These are phyloP conservation scores for Thecaphora frezii DNA, from an alignment of 1,284 basidiomycete genomes.

Conservation along the genomic window DNA sequence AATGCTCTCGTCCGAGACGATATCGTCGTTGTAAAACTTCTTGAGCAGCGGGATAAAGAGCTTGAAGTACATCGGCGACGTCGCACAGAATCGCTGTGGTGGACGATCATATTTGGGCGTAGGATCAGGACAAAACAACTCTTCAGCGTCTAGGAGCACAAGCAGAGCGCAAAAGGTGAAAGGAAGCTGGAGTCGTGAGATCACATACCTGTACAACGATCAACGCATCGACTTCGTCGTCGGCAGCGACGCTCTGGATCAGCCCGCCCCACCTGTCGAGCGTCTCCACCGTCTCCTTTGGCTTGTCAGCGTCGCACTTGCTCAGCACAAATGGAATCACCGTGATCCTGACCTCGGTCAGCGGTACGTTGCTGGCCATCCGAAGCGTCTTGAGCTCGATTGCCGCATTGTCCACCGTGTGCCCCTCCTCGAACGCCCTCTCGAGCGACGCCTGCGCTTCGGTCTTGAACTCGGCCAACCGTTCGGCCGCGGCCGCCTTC, in stretches of 20 bases:
- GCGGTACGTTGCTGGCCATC: conserved; percentile 86
- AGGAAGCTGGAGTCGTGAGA: neutral
- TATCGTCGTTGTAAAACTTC: conserved; percentile 61
- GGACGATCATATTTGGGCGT: conserved; percentile 4
- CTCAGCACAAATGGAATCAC: conserved; percentile 65
- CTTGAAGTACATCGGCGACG: conserved; percentile 44
- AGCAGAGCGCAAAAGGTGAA: neutral
- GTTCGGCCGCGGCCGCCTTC: conserved; percentile 35
- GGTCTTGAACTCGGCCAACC: conserved; percentile 68
- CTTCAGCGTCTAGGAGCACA: neutral
- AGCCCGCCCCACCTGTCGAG: conserved; percentile 60
- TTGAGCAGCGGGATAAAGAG: conserved; percentile 60
- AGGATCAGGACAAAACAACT: neutral
- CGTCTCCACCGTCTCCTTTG: conserved; percentile 43
- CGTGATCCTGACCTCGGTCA: conserved; percentile 74
- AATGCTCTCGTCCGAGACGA: conserved; percentile 61
- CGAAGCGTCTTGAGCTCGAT: conserved; percentile 90
- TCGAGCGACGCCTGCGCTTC: conserved; percentile 81
- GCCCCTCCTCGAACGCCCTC: conserved; percentile 84
- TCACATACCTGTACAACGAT: conserved; percentile 42
- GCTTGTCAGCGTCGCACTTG: conserved; percentile 42
- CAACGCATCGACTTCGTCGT: conserved; percentile 58
- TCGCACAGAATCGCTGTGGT: conserved; percentile 26
- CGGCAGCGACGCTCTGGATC: conserved; percentile 57
- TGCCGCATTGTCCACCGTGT: conserved; percentile 85